Evolutionary conservation across 371 early-diverging fungal species (phyloP), one percentile per base, ranked within the genome.

Genomic region (Mucor velutinosus): DNA sequence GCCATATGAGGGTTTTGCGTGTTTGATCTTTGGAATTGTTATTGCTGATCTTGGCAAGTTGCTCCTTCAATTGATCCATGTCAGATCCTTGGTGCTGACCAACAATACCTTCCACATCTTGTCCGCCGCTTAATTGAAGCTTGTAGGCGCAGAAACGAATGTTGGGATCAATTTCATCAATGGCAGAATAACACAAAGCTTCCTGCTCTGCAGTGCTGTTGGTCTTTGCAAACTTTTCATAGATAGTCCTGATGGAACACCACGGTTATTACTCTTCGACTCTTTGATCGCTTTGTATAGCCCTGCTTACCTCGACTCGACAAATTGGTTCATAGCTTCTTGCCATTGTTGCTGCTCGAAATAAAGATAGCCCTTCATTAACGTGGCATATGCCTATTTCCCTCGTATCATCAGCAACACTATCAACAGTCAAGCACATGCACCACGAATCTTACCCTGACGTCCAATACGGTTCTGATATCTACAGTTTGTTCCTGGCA

Each of bases 71-170:
- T 25, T 10, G 29, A 2, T 33, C 14, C 19, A 45, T 19, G 19
- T 19, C 45, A 45, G 45, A 19, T 0, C 41, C 49, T 7, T 41
- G 27, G 41, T 51, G 25, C 12, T 45, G 17, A 1, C 15, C 29
- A 14, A 89, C 79, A 17, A 91, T 64, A 33, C 75, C 78, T 21
- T 83, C 81, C 10, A 90, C 77, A 64, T 87, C 81, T 15, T 80
- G 82, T n/a, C 45, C 45, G 19, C 45, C 19, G 27, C 77, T 62
- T 27, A 89, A 57, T 33, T 86, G 87, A 43, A 93, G 81, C 35
- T 87, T 86, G 73, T 92, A 93, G 12, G 89, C 91, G 71, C 93
- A 94, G 76, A 87, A 93, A 41, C 92, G 88, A 70, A 95, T 89
- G 72, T 87, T 90, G 65, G 93, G 93, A 57, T 93, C 94, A 62